Evolutionary conservation across 371 early-diverging fungal genomes (phyloP), one percentile per base, ranked within the genome.

Genomic region (Mortierella sp.): DNA sequence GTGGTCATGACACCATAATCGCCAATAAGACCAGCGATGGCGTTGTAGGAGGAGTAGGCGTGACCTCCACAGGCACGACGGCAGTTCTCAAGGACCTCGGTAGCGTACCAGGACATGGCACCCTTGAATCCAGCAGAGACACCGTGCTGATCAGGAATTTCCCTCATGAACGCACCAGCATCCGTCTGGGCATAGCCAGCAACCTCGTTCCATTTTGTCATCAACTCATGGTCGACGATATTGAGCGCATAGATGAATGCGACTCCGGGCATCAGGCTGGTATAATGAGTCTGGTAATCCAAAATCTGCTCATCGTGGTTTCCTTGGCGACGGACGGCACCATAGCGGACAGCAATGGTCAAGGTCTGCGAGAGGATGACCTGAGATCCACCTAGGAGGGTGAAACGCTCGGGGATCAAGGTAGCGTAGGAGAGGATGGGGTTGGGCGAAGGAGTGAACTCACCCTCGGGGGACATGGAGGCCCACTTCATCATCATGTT

Each of bases 401-500:
- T 88, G 54, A 95, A 80, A 19, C 95, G 88, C 73, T 95, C 95
- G 4, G 94, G 93, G 26, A 95, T 95, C 82, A 95, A 78, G 3
- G 93, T 91, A 3, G 90, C 92, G 81, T 93, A 93, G 86, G 90
- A 91, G 46, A 93, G 82, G 67, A 90, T 89, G 21, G 93, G 92
- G 70, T 88, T 91, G 1, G 91, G 92, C 5, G 93, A 90, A 31
- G 91, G 90, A 1, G 77, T 87, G 75, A 91, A 95, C 51, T 88
- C 87, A 67, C 95, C 96, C 64, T 91, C 88, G 50, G 92, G 89
- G 69, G 82, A 88, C 77, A 95, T 90, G n/a, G 88, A 88, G 10
- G 92, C 91, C 92, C 94, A 94, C 81, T 90, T 91, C 83, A 91
- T 85, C 73, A 97, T 88, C 96, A 97, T 94, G 85, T 96, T 91